Conservation (phyloP, 345 rosid genomes). For the Acer yangbiense region DNA sequence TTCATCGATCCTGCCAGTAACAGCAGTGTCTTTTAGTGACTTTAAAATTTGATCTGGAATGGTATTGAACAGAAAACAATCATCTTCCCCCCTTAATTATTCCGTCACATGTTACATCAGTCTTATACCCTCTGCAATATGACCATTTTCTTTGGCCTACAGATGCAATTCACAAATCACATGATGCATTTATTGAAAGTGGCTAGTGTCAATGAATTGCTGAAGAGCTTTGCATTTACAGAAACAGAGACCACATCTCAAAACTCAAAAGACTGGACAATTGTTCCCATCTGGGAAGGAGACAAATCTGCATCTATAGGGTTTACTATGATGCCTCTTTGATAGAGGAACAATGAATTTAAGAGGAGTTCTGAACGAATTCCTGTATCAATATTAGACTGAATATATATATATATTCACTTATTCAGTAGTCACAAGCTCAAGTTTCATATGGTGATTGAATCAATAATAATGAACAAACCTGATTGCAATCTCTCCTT, state of each 20-base stretch:
- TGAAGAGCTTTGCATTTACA: not conserved
- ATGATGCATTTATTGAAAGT: no score
- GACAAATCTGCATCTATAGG: not conserved
- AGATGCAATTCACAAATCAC: no score
- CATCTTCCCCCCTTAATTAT: no score
- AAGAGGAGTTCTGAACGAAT: not conserved
- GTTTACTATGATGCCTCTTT: not conserved
- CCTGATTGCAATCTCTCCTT: constrained; percentile 93
- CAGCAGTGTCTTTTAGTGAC: not conserved
- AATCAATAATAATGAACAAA: constrained; percentile 20
- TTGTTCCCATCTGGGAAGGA: constrained; percentile 1
- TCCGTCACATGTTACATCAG: no score
- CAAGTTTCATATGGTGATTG: not conserved
- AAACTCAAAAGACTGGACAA: not conserved
- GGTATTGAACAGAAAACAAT: no score
- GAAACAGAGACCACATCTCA: no score
- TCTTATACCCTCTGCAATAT: no score
- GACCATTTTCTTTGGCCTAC: no score
- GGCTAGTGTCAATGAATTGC: not conserved
- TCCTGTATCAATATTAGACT: not conserved
- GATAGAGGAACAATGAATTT: not conserved
- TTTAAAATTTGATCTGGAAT: not conserved
- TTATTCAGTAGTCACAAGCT: not conserved
- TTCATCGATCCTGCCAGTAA: constrained; percentile 65
- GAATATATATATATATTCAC: not conserved